Conservation (phyloP, 306 rosid species). For the Castanospermum australe region DNA sequence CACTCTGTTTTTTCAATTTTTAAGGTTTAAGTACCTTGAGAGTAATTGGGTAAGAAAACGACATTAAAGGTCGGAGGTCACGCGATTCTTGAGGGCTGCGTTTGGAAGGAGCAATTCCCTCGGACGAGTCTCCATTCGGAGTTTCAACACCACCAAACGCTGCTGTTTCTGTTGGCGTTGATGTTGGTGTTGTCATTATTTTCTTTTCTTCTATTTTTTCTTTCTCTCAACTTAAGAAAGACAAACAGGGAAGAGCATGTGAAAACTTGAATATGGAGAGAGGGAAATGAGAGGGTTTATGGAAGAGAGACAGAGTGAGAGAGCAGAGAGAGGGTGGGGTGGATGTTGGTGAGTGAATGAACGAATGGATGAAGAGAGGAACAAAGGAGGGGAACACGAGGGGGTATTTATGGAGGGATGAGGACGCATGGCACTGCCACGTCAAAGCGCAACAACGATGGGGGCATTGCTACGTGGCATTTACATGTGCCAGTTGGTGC, state of each 20-base stretch:
- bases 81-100: slow-evolving; percentile 38
- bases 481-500: slow-evolving; percentile 31
- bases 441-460: slow-evolving; percentile 44
- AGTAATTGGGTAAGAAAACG: slow-evolving; percentile 62
- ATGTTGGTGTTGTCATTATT: slow-evolving; percentile 6
- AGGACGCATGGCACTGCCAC: slow-evolving; percentile 46
- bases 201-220: background rate
- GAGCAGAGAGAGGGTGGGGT: background rate
- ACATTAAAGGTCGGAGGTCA: slow-evolving; percentile 45
- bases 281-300: background rate
- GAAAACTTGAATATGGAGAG: background rate
- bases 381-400: slow-evolving; percentile 1
- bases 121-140: slow-evolving; percentile 32
- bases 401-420: slow-evolving; percentile 55
- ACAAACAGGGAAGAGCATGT: background rate
- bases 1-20: background rate
- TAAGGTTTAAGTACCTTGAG: slow-evolving; percentile 58
- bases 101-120: slow-evolving; percentile 4
- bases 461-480: slow-evolving; percentile 54
- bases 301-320: background rate
- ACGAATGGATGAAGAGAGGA: slow-evolving; percentile 48
- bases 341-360: slow-evolving; percentile 21
- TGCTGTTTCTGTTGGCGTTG: slow-evolving; percentile 16
- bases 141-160: slow-evolving; percentile 37
- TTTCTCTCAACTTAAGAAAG: background rate